Base-by-base conservation (phyloP, 2,329 filamentous ascomycete genomes). In the Penicillium sp. region DNA sequence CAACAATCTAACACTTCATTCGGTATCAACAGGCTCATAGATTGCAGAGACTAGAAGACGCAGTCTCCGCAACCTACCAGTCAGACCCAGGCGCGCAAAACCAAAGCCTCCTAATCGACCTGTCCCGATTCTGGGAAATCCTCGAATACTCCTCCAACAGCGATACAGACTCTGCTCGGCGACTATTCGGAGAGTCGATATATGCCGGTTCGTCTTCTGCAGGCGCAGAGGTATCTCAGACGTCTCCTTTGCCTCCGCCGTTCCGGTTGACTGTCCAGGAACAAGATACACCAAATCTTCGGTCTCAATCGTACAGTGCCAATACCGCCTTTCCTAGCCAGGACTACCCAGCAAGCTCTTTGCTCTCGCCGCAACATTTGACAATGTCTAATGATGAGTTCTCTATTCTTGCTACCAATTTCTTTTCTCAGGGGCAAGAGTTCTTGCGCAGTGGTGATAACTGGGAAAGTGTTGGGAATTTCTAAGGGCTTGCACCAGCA, bases 61-160 rank as follows among this genome's bases (percentile, higher is more conserved):
- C 76, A 3, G 77, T 80, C 42, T 76, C 77, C 10, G 68, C 71
- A 18, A 75, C 76, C 2, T 78, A 77, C 52, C 71, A 72, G 38
- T 65, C 68, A 7, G 71, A 72, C 49, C 59, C 72, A 45, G 57
- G 70, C 54, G 58, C 68, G 31, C 62, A 72, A 58, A 70, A 69
- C 37, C 67, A 72, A 55, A 68, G 68, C 41, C 67, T 77, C 8
- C 65, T 77, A 2, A 78, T 79, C 37, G 77, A 80, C 50, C 70
- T 80, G 0, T 75, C 73, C 4, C 70, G 75, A 23, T 79, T 80
- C 60, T 80, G 77, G 73, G 77, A 79, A 54, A 77, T 80, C 12
- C 68, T 80, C 1, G 77, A 80, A 61, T 78, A 78, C 50, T 74
- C 75, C 1, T 76, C 74, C 9, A 74, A 73, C 12, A 72, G 70